A percentile compares a stretch with the other conserved stretches of the same genome.
phyloP scores from a whole-genome alignment of 2,329 filamentous ascomycete species.

The Chaetomium olivaceum region DNA sequence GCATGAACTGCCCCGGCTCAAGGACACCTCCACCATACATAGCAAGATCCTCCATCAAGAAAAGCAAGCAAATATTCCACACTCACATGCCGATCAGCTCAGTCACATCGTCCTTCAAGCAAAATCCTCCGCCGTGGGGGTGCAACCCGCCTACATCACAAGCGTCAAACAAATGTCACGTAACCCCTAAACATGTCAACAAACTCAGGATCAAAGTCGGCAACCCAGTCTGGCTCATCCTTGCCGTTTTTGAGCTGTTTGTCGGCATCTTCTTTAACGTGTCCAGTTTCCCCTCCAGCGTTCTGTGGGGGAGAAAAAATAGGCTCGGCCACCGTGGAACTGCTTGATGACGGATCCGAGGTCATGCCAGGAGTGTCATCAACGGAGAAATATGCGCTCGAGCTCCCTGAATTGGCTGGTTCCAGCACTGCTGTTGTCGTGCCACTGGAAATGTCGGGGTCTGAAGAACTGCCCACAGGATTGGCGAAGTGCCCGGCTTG shows the following conservation, averaged over 20 bases:
- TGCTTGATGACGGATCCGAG: background rate
- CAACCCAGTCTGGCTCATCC: slow-evolving; percentile 33
- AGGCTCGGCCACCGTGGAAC: background rate
- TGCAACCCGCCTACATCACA: background rate
- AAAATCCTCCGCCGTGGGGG: background rate
- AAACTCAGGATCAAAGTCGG: slow-evolving; percentile 31
- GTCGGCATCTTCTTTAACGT: too few species aligned
- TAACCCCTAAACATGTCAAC: slow-evolving; percentile 35
- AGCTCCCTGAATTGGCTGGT: background rate
- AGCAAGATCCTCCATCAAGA: background rate
- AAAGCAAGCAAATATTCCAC: background rate
- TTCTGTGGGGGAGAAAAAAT: background rate
- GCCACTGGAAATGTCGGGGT: too few species aligned
- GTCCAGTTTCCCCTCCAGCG: too few species aligned
- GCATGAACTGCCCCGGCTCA: background rate
- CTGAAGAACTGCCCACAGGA: background rate
- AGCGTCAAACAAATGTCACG: slow-evolving; percentile 30
- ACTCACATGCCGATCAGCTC: background rate
- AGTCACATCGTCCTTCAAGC: background rate
- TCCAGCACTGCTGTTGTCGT: background rate
- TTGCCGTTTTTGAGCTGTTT: background rate
- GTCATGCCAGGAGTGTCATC: background rate
- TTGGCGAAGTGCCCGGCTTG: background rate
- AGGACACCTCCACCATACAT: background rate
- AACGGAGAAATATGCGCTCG: background rate